A percentile compares a stretch with the other conserved stretches of the same genome.
These are phyloP conservation scores for Phoma sp. DNA, from an alignment of 2,329 filamentous ascomycete species.

Conservation along the genomic window DNA sequence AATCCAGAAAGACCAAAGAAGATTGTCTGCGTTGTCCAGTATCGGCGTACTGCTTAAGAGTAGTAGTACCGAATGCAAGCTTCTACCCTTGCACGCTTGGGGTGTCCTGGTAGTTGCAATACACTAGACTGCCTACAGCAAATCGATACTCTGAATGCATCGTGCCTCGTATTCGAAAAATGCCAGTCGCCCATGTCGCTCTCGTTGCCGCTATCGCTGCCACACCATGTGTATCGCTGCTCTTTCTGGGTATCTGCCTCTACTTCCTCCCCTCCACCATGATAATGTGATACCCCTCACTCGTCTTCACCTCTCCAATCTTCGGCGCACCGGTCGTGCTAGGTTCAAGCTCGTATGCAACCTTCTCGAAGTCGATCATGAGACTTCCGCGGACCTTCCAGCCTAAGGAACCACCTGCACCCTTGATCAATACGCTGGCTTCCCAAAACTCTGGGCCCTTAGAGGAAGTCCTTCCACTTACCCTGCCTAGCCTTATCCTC, in stretches of 20 bases:
- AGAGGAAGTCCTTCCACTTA: background rate
- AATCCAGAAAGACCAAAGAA: too few relatives aligned
- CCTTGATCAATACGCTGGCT: too few relatives aligned
- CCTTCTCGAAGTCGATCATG: slow-evolving; percentile 73
- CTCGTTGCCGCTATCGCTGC: too few relatives aligned
- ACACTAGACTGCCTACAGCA: background rate
- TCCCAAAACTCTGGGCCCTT: too few relatives aligned
- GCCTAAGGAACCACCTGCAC: slow-evolving; percentile 70
- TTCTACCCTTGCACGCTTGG: background rate
- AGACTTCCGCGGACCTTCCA: slow-evolving; percentile 75
- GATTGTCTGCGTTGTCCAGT: too few relatives aligned
- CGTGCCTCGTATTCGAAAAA: background rate
- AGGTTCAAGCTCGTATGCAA: slow-evolving; percentile 72
- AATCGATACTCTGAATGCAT: background rate
- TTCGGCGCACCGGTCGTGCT: slow-evolving; percentile 71
- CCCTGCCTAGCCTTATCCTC: slow-evolving; percentile 76
- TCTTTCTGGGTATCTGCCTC: background rate
- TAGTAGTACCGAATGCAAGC: too few relatives aligned
- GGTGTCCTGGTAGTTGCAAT: background rate
- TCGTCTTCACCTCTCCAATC: slow-evolving; percentile 75
- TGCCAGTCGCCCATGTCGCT: background rate
- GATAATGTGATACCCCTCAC: slow-evolving; percentile 80
- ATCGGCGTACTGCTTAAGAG: background rate
- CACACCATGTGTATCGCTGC: background rate
- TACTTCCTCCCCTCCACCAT: slow-evolving; percentile 74